Conservation (phyloP, 2,329 filamentous ascomycete species). For the Aureobasidium leucospermi region DNA sequence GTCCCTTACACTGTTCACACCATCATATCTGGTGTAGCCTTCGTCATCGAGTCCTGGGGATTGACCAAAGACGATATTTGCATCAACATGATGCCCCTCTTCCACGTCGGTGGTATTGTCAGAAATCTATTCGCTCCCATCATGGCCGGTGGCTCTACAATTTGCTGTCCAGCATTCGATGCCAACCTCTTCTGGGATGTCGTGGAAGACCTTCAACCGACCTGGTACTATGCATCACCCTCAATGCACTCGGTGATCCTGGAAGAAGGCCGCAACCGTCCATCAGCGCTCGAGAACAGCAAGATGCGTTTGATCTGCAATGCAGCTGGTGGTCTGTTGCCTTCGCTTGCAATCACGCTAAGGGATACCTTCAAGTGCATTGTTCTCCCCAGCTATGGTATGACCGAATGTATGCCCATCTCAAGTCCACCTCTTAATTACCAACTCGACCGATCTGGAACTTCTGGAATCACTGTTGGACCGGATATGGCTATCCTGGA, state of each 20-base stretch:
- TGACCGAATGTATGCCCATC: constrained; percentile 56
- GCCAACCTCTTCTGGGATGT: constrained; percentile 51
- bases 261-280: constrained; percentile 36
- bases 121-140: constrained; percentile 50
- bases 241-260: constrained; percentile 52
- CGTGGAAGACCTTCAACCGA: constrained; percentile 40
- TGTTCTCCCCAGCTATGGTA: constrained; percentile 51
- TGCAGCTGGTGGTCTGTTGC: constrained; percentile 47
- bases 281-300: constrained; percentile 35
- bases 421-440: constrained; percentile 49
- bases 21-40: constrained; percentile 44
- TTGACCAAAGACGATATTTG: constrained; percentile 42
- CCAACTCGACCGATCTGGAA: constrained; percentile 44
- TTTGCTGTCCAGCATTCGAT: constrained; percentile 49
- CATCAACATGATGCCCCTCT: constrained; percentile 54
- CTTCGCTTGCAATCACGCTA: constrained; percentile 43
- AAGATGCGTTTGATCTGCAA: constrained; percentile 49
- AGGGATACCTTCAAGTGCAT: constrained; percentile 45
- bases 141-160: constrained; percentile 47
- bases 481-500: constrained; percentile 47
- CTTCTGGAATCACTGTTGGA: constrained; percentile 46
- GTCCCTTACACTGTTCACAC: constrained; percentile 47
- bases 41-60: constrained; percentile 49
- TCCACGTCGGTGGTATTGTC: constrained; percentile 47
- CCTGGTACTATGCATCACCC: constrained; percentile 53